Evolutionary conservation across 192 early-diverging fungal genomes (phyloP).

Genomic region (Backusella mclennaniae): DNA sequence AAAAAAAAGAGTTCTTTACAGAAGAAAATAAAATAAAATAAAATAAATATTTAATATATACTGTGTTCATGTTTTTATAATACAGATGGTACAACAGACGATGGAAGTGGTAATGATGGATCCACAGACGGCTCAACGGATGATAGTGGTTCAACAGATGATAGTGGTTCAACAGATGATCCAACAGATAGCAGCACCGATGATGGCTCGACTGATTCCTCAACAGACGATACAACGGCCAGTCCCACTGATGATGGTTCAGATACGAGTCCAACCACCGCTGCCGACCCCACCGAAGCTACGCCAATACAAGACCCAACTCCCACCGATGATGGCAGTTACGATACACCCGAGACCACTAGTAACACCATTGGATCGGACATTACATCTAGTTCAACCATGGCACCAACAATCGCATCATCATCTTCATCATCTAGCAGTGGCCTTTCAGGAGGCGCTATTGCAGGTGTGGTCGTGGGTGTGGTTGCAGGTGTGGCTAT

Average conservation of each 20-base stretch:
- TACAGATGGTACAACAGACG: not conserved
- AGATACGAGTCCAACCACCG: not conserved
- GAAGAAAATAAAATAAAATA: not conserved
- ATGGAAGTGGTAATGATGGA: not conserved
- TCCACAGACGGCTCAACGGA: not conserved
- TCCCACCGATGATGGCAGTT: constrained; percentile 4
- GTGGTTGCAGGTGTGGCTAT: constrained; percentile 22
- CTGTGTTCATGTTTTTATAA: constrained; percentile 2
- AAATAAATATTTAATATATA: not conserved
- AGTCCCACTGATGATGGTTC: not conserved
- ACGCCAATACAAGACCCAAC: not conserved
- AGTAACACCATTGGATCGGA: not conserved
- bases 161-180: not conserved
- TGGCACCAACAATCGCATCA: not conserved
- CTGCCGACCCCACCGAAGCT: not conserved
- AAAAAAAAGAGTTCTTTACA: not conserved
- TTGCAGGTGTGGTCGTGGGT: constrained; percentile 29
- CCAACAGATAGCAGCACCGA: not conserved
- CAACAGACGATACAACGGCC: not conserved
- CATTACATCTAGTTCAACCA: not conserved
- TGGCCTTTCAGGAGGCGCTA: constrained; percentile 10
- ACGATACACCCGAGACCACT: not conserved
- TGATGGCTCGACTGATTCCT: not conserved
- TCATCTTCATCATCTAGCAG: not conserved
- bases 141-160: not conserved